phyloP scores from a whole-genome alignment of 148 eudicot species.

The Fagopyrum homotropicum region DNA sequence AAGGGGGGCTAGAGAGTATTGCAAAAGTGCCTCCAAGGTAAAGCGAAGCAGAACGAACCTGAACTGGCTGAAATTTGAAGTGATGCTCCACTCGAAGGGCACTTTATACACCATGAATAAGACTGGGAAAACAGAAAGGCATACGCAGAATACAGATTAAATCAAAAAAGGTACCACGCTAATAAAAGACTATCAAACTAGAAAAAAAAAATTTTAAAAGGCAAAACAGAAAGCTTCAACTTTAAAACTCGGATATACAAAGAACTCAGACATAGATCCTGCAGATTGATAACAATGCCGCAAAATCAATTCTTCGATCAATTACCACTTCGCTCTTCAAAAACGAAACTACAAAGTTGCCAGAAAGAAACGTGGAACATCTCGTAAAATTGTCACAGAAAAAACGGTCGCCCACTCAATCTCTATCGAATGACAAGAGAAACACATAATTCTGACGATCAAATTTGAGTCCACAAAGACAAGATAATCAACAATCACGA shows the following conservation, averaged over 20 bases:
- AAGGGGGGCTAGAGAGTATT: background rate
- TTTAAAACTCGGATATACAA: too few species aligned
- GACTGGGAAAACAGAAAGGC: slow-evolving; percentile 34
- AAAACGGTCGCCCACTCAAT: background rate
- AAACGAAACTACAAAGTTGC: background rate
- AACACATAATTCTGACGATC: background rate
- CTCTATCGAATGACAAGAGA: background rate
- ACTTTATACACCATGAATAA: slow-evolving; percentile 37
- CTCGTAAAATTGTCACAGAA: background rate
- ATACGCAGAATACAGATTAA: background rate
- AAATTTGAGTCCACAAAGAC: background rate
- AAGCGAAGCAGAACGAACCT: slow-evolving; percentile 43
- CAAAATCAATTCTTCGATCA: background rate
- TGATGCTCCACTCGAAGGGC: slow-evolving; percentile 29
- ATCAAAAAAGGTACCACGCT: background rate
- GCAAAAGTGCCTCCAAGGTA: too few species aligned
- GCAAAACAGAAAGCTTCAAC: background rate
- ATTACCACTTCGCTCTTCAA: background rate
- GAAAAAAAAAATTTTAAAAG: background rate
- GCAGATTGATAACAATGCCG: background rate
- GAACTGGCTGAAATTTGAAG: slow-evolving; percentile 46
- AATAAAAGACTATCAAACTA: background rate
- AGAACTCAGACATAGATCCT: background rate
- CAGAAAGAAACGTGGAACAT: background rate
- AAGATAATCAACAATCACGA: background rate